Percentiles rank a stretch among this genome's conserved stretches.
phyloP scores from a whole-genome alignment of 371 early-diverging fungal species.

The Mucor mucedo region DNA sequence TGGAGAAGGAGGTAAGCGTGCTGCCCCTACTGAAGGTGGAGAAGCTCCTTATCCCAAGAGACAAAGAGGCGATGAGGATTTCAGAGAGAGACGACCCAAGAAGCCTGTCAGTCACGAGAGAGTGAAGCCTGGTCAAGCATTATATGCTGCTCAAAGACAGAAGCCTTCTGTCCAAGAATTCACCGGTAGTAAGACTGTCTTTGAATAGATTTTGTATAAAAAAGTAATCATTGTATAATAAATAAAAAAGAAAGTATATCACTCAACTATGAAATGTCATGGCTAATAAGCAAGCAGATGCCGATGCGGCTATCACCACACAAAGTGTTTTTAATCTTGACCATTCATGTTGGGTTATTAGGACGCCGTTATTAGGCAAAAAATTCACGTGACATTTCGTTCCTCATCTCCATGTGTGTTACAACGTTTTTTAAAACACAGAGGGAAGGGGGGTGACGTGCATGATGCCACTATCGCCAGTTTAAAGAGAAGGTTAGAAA shows the following conservation, averaged over 20 bases:
- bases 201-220: constrained; percentile 36
- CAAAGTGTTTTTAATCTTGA: too few species aligned
- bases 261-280: too few species aligned
- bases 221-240: background rate
- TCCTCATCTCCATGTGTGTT: too few species aligned
- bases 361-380: too few species aligned
- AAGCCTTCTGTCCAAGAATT: constrained; percentile 64
- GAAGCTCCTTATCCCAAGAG: constrained; percentile 12
- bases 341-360: too few species aligned
- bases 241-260: background rate
- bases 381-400: too few species aligned
- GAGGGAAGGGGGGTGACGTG: background rate
- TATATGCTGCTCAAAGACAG: constrained; percentile 56
- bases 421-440: background rate
- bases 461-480: background rate
- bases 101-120: constrained; percentile 32
- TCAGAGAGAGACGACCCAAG: constrained; percentile 43
- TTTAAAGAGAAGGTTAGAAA: background rate
- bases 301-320: too few species aligned
- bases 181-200: constrained; percentile 68
- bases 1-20: background rate
- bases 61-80: constrained; percentile 29
- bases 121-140: constrained; percentile 55
- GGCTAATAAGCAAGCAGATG: too few species aligned
- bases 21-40: background rate